Percentiles rank a stretch among this genome's conserved stretches.
Conservation (phyloP, 495 filamentous ascomycete genomes). For the Eremomyces bilateralis region DNA sequence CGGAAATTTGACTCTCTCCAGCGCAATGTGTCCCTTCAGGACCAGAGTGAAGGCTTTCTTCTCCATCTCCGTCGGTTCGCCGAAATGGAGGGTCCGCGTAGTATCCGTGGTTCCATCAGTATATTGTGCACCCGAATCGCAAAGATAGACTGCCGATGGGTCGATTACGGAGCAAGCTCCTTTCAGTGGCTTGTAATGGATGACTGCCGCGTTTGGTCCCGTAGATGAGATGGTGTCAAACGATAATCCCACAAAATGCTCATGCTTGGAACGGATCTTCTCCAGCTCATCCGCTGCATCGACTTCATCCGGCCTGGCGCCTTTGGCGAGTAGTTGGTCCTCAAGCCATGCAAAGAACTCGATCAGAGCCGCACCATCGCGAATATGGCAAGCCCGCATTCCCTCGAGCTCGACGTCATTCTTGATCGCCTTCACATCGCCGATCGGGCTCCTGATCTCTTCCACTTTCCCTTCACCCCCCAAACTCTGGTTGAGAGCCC, state of each 20-base stretch:
- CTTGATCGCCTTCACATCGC: slow-evolving; percentile 95
- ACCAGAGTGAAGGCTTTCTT: slow-evolving; percentile 87
- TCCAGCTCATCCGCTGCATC: slow-evolving; percentile 82
- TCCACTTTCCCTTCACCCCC: slow-evolving; percentile 80
- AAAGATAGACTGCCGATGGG: slow-evolving; percentile 74
- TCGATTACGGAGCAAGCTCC: slow-evolving; percentile 71
- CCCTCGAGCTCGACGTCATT: slow-evolving; percentile 80
- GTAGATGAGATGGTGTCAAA: slow-evolving; percentile 95
- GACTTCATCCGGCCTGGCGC: slow-evolving; percentile 63
- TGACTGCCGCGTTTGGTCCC: slow-evolving; percentile 84
- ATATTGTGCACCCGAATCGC: slow-evolving; percentile 92
- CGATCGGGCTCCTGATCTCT: slow-evolving; percentile 67
- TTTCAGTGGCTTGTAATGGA: slow-evolving; percentile 87
- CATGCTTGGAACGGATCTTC: slow-evolving; percentile 53
- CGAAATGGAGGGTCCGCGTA: slow-evolving; percentile 85
- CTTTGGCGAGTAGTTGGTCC: slow-evolving; percentile 56
- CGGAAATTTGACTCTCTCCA: slow-evolving; percentile 76
- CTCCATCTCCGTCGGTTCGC: slow-evolving; percentile 64
- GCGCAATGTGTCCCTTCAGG: slow-evolving; percentile 82
- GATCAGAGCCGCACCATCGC: slow-evolving; percentile 79
- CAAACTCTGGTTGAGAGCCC: slow-evolving; percentile 72
- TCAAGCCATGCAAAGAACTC: slow-evolving; percentile 97
- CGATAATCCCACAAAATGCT: slow-evolving; percentile 74
- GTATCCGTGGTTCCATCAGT: slow-evolving; percentile 92
- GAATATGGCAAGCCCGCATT: slow-evolving; percentile 83